Conservation (phyloP, 2,329 filamentous ascomycete species). For the Aspergillus awamori region DNA sequence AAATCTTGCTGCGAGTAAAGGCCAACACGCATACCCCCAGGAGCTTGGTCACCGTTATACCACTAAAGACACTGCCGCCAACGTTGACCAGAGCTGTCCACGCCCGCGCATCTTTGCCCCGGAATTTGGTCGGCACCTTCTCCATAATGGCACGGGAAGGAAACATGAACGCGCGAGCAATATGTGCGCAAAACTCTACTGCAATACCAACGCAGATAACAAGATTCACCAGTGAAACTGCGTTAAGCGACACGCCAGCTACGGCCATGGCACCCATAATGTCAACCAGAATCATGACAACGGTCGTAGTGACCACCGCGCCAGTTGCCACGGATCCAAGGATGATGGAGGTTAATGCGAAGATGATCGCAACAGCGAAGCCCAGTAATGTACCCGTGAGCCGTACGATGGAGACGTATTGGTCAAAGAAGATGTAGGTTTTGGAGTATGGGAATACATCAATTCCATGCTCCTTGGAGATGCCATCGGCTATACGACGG, state of each 20-base stretch:
- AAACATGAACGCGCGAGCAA: conserved; percentile 94
- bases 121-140: conserved; percentile 74
- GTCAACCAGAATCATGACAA: conserved; percentile 90
- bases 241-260: conserved; percentile 86
- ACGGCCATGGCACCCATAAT: conserved; percentile 95
- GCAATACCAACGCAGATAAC: conserved; percentile 96
- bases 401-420: conserved; percentile 82
- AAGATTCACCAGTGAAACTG: conserved; percentile 91
- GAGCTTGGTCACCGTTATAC: conserved; percentile 94
- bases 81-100: conserved; percentile 96
- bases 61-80: conserved; percentile 89
- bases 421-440: conserved; percentile 99
- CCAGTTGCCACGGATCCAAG: conserved; percentile 84
- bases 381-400: conserved; percentile 79
- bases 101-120: conserved; percentile 78
- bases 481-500: conserved; percentile 78
- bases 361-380: conserved; percentile 82
- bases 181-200: conserved; percentile 97
- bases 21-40: conserved; percentile 89
- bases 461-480: conserved; percentile 70
- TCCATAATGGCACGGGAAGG: conserved; percentile 82
- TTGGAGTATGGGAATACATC: conserved; percentile 96
- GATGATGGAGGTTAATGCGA: conserved; percentile 75
- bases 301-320: conserved; percentile 78
- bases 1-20: conserved; percentile 96